These are phyloP conservation scores for Sinapis alba DNA, from an alignment of 441 rosid genomes.

Conservation along the genomic window DNA sequence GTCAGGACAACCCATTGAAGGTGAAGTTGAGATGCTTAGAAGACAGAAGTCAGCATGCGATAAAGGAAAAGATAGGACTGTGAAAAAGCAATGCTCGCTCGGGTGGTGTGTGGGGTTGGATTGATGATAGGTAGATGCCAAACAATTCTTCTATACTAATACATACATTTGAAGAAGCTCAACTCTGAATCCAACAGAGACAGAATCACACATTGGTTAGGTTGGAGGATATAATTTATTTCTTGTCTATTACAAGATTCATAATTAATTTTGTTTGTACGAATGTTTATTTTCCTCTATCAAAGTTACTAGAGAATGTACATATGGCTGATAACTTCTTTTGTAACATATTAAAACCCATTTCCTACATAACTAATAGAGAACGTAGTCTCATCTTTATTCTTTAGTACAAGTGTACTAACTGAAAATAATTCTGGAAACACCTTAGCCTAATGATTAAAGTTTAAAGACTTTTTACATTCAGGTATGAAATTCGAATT, in stretches of 20 bases:
- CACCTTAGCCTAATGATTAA: too few relatives aligned
- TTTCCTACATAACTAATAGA: not conserved
- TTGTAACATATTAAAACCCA: not conserved
- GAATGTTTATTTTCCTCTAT: not conserved
- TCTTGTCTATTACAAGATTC: constrained; percentile 15
- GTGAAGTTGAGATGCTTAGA: constrained; percentile 77
- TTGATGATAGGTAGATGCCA: constrained; percentile 54
- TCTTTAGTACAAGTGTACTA: not conserved
- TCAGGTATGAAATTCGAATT: too few relatives aligned
- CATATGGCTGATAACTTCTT: not conserved
- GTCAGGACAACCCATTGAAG: constrained; percentile 67
- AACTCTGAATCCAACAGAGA: constrained; percentile 4
- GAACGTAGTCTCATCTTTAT: not conserved
- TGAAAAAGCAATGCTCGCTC: constrained; percentile 64
- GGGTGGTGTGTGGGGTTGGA: constrained; percentile 52
- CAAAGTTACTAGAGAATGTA: not conserved
- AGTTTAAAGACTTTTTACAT: too few relatives aligned
- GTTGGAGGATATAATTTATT: not conserved
- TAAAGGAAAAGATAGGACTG: constrained; percentile 58
- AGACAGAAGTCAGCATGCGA: constrained; percentile 72
- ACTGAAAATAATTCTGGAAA: not conserved
- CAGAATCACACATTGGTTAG: constrained; percentile 11
- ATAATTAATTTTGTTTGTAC: not conserved
- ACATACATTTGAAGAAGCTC: constrained; percentile 10
- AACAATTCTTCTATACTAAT: not conserved